A percentile compares a stretch with the other conserved stretches of the same genome.
phyloP scores from a whole-genome alignment of 345 rosid species.

The Zanthoxylum bungeanum region DNA sequence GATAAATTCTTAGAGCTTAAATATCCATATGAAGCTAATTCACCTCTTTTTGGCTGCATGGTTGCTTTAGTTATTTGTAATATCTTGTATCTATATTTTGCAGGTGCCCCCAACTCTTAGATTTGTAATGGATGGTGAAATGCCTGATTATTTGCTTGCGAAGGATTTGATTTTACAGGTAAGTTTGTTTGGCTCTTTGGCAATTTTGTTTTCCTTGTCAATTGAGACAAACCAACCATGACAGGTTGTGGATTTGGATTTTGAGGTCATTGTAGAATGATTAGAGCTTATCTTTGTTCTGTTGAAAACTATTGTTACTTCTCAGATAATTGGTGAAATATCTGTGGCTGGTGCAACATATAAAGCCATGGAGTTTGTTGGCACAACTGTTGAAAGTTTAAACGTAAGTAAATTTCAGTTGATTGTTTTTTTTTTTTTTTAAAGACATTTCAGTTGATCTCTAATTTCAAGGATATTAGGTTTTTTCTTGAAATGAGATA shows the following conservation, averaged over 20 bases:
- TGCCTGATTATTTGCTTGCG: conserved; percentile 85
- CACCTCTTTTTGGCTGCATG: background rate
- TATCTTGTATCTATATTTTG: conserved; percentile 12
- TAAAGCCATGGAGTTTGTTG: conserved; percentile 95
- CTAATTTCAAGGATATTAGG: background rate
- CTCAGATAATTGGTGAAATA: conserved; percentile 95
- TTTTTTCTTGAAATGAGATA: background rate
- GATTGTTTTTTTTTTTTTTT: too few relatives aligned
- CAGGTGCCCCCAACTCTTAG: conserved; percentile 96
- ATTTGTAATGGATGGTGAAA: conserved; percentile 96
- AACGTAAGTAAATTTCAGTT: conserved; percentile 44
- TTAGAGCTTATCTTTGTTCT: background rate
- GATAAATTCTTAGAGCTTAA: background rate
- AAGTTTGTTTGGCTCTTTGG: conserved; percentile 26
- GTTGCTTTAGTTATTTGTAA: background rate
- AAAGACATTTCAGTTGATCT: conserved; percentile 2
- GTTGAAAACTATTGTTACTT: background rate
- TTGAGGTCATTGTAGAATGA: background rate
- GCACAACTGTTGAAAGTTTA: conserved; percentile 83
- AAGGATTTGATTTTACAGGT: conserved; percentile 98
- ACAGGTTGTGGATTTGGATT: background rate
- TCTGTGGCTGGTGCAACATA: conserved; percentile 97
- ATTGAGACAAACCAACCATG: background rate
- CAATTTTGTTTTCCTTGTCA: background rate
- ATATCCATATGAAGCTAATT: too few relatives aligned